Evolutionary conservation across 305 asterid genomes (phyloP).

Genomic region (Solanum hybrid): DNA sequence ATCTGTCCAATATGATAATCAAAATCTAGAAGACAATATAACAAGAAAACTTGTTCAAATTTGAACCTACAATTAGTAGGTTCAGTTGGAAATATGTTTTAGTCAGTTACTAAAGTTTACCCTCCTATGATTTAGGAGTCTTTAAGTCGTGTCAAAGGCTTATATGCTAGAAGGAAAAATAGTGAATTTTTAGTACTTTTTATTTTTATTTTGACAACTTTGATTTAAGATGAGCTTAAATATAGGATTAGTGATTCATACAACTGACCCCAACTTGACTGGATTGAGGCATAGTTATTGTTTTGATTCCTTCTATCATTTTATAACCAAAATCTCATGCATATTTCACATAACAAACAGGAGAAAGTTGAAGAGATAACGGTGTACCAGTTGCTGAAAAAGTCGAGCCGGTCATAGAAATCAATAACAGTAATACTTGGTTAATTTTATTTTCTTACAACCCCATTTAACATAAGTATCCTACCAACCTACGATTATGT

Average conservation of each 20-base stretch:
- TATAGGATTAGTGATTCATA: neutral
- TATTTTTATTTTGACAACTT: neutral
- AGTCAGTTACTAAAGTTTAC: neutral
- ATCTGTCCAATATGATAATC: neutral
- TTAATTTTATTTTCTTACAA: neutral
- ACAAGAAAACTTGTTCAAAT: neutral
- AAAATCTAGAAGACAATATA: neutral
- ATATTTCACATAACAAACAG: neutral
- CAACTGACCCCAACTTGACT: neutral
- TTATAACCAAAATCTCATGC: neutral
- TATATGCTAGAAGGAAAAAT: neutral
- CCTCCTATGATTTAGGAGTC: neutral
- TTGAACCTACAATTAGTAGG: neutral
- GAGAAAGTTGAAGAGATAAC: neutral
- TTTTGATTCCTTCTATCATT: neutral
- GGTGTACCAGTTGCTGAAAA: neutral
- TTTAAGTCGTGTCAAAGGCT: neutral
- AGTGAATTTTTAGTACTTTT: neutral
- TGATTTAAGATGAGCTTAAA: neutral
- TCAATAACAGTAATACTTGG: neutral
- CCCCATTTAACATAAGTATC: neutral
- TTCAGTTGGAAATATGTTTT: neutral
- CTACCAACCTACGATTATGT: neutral
- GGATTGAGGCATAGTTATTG: neutral
- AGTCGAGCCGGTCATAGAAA: neutral